Evolutionary conservation across 148 eudicot species (phyloP).

Genomic region (Diospyros kaki): DNA sequence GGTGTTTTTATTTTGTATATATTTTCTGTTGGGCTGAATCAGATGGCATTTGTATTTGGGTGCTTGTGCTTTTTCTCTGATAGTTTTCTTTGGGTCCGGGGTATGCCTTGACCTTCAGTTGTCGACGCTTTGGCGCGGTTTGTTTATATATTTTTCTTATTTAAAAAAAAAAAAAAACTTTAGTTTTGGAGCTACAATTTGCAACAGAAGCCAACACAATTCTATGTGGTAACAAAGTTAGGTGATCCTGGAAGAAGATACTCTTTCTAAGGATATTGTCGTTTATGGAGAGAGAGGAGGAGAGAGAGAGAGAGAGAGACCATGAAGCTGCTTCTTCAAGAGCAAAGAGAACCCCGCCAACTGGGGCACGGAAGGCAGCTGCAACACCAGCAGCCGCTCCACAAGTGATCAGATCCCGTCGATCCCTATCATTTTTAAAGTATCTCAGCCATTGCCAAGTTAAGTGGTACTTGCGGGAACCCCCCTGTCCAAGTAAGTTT

Average conservation of each 20-base stretch:
- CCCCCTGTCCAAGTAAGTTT: conserved; percentile 81
- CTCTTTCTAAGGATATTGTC: no score
- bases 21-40: no score
- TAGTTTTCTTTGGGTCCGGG: no score
- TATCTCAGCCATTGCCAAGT: conserved; percentile 75
- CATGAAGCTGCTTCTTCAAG: conserved; percentile 87
- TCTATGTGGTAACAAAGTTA: background rate
- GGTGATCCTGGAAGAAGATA: no score
- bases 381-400: conserved; percentile 92
- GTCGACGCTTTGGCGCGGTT: no score
- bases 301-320: conserved; percentile 31
- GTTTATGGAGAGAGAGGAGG: background rate
- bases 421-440: conserved; percentile 74
- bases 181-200: background rate
- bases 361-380: conserved; percentile 86
- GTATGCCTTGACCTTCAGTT: no score
- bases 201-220: background rate
- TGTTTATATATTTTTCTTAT: no score
- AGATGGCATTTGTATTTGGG: no score
- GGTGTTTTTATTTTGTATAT: no score
- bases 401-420: conserved; percentile 78
- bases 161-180: background rate
- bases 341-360: conserved; percentile 87
- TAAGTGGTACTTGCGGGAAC: conserved; percentile 62
- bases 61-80: no score